Evolutionary conservation across 306 rosid species (phyloP), one percentile per base, ranked within the genome.

Genomic region (Macrotyloma uniflorum): DNA sequence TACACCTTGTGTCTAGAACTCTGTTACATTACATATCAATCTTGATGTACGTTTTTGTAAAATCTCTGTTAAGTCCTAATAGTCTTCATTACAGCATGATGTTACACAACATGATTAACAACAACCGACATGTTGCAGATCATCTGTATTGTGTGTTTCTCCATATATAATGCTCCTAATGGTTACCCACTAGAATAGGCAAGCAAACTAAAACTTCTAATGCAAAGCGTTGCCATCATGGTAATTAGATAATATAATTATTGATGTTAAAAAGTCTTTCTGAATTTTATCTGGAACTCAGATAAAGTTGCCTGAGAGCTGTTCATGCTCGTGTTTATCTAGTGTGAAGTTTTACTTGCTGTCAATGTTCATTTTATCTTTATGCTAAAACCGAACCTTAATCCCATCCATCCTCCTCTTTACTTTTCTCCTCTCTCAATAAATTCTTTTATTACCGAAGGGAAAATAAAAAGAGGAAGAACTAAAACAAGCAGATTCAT

Each of bases 401-500:
- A 65, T 4, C 4, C 13, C 26, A 4, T 32, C 5, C n/a, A n/a
- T 19, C n/a, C 30, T 36, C 49, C n/a, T 36, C 49, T 36, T 16
- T 36, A 64, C 49, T 64, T 64, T 33, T 64, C n/a, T 63, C 36
- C 46, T 61, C 26, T 59, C 40, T 62, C 13, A 35, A 36, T 64
- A 11, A 40, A 40, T 40, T 40, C 5, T 42, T 66, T 40, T 66
- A 11, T 14, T 33, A 11, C 10, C 20, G 4, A 22, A 38, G 50
- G 19, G 28, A 5, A 20, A 38, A 38, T 2, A 67, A 9, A 61
- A 6, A 26, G 19, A 62, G 33, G 20, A 45, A 14, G 71, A 51
- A 46, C 77, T 14, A 43, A 18, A 78, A 70, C 76, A 69, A 30
- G 30, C 18, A 14, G 19, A 55, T 58, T 78, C 8, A 8, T 57